Base-by-base conservation (phyloP, 345 rosid species). In the Euphorbia lathyris region DNA sequence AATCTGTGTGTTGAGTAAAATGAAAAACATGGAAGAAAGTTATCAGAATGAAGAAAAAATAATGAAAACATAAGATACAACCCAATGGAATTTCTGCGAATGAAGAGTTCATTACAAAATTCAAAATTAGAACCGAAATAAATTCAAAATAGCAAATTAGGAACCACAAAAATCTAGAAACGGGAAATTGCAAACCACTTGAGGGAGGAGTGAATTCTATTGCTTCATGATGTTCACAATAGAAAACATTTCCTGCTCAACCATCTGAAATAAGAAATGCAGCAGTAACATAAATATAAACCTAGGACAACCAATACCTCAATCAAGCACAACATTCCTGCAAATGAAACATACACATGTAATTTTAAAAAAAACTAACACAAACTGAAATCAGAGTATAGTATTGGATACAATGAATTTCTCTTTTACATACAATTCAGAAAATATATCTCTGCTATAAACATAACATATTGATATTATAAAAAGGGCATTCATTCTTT, bases 171-270 rank as follows among this genome's bases (percentile, higher is more conserved):
- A n/a, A n/a, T n/a, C n/a, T n/a, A n/a, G n/a, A n/a, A n/a, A n/a
- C n/a, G n/a, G n/a, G n/a, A n/a, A n/a, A n/a, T n/a, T n/a, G n/a
- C n/a, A n/a, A 52, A 94, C 91, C 16, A 84, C 91, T 68, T 94
- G 93, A 77, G 99, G 97, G 78, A 94, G 82, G 59, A 90, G 65
- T 10, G 92, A 83, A 79, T 92, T 92, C 45, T 97, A 83, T 43
- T 86, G 83, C 87, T 86, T 85, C 81, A 94, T 72, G 74, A 88
- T 79, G 72, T 80, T 79, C 75, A 84, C 40, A 25, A 91, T 30
- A 25, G 89, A 70, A 76, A 20, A 22, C 77, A 76, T 78, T 66
- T 74, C 83, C 63, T 51, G 71, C 72, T 61, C 74, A 63, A 27
- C 52, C 50, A 57, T 74, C 88, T 81, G 84, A 68, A 83, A 74